Base-by-base conservation (phyloP, 2,329 filamentous ascomycete species). In the Talaromyces atroroseus region DNA sequence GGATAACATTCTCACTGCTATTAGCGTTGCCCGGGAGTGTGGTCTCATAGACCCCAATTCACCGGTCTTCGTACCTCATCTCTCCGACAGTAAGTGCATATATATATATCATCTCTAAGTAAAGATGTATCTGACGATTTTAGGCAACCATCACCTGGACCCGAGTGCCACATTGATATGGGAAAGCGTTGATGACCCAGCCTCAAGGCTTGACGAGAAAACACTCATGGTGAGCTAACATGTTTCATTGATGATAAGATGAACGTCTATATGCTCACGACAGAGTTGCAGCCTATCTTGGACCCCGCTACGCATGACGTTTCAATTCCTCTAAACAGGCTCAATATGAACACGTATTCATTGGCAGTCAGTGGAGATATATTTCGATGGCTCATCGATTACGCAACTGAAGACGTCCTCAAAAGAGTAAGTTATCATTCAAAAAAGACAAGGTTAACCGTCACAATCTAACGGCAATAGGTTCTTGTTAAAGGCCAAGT, bases 341-440 rank as follows among this genome's bases (percentile, higher is more conserved):
- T 84, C 1, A 92, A 91, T 56, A 76, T 94, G 21, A 82, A 85
- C 50, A 91, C 96, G 67, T 97, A 95, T 71, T 90, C 89, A 0
- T 73, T 99, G 12, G 94, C 94, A 29, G 84, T 97, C 8, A 92
- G 84, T 57, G 95, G 94, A 46, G 94, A 99, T 65, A 89, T 95
- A 0, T 99, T 99, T 73, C 87, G 94, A 60, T 99, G 94, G 94
- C 85, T 97, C 51, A 80, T 99, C 50, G 92, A 99, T 73, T 97
- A 86, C 71, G 92, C 89, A 0, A 84, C 87, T 0, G 83, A 89
- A n/a, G 84, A 89, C 54, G 81, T 95, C 0, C 77, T 97, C 34
- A 85, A 87, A 59, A 79, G 83, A 63, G 85, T 88, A 64, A 60
- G 79, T 75, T 20, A 54, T 14, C 3, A 21, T 36, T 16, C 14